Evolutionary conservation across 2,329 filamentous ascomycete species (phyloP), one percentile per base, ranked within the genome.

Genomic region (Venturiaceae sp.): DNA sequence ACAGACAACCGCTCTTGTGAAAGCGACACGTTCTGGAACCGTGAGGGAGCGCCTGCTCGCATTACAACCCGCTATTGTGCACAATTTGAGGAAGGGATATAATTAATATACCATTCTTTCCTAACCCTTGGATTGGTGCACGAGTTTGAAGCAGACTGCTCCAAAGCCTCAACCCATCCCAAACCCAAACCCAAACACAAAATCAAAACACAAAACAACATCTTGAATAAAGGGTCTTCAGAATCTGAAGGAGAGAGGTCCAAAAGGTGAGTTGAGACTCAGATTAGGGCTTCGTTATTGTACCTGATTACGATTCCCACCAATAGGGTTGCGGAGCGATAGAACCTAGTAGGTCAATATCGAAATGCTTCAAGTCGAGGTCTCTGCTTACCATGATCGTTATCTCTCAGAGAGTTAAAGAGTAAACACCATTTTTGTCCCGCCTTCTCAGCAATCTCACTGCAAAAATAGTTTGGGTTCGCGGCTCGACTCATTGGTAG

Each of bases 1-100:
- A 57, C 71, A 73, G 21, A 70, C 62, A 4, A 72, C 68, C 7
- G 71, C 71, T 16, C 65, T 57, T 39, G 67, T 72, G 59, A 72
- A 73, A 1, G 65, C 58, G 58, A 26, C 37, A 16, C 47, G 28
- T 34, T 58, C 46, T 2, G 3, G 21, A 2, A 37, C 26, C 13
- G 56, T 55, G 5, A 58, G 23, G 7, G 19, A 30, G 4, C 39
- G 55, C 55, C 55, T 57, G 8, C 3, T 26, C 16, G n/a, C n/a
- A n/a, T n/a, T n/a, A n/a, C n/a, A n/a, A n/a, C n/a, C 11, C 16
- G 11, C 13, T 14, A 21, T 54, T 13, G 13, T 13, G 9, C 8
- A 13, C 11, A 8, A 37, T 34, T 13, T 50, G 8, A 21, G 11
- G 30, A 54, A 54, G 11, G 16, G 28, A n/a, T 16, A 13, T 57